Evolutionary conservation across 2,329 filamentous ascomycete genomes (phyloP), one percentile per base, ranked within the genome.

Genomic region (Ophiostoma sp.): DNA sequence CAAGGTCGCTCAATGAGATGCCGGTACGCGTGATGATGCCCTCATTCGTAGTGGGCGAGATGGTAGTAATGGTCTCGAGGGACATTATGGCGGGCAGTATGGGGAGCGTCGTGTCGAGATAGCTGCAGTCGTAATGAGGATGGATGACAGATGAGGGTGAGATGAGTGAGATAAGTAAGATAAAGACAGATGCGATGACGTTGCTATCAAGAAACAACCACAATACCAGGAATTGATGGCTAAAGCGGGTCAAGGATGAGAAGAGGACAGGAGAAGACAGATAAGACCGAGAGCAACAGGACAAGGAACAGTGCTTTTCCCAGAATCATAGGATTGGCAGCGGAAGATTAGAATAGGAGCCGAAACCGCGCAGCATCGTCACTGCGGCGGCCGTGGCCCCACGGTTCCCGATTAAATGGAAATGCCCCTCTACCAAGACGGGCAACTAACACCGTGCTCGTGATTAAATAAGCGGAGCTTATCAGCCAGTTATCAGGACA

Each of bases 1-100:
- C 82, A 65, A 97, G 82, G 72, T 96, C 91, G 41, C 84, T 79
- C 49, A 85, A 79, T 62, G 91, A 89, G 72, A 90, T 83, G 73
- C 91, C 92, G 77, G 88, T 87, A 73, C 93, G 88, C 70, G 89
- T 92, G 73, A 96, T 79, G 77, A 98, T 87, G 68, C 90, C 84
- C 81, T 93, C 87, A 79, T 95, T 94, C 73, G 93, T 97, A 72
- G 87, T 89, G 68, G 94, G 94, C 3, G 94, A 98, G 78, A 97
- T 93, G 72, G 94, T 97, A 44, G 82, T 88, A 74, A 89, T 82
- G 65, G 81, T 81, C 80, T 89, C 87, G 75, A 84, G 81, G 71
- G 87, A 87, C 87, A 89, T 89, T 8, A 6, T 60, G 47, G 41
- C 16, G 40, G 41, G 14, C 7, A 38, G 42, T 41, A 40, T 16